These are phyloP conservation scores for Remersonia thermophila DNA, from an alignment of 2,329 filamentous ascomycete genomes.

Conservation along the genomic window DNA sequence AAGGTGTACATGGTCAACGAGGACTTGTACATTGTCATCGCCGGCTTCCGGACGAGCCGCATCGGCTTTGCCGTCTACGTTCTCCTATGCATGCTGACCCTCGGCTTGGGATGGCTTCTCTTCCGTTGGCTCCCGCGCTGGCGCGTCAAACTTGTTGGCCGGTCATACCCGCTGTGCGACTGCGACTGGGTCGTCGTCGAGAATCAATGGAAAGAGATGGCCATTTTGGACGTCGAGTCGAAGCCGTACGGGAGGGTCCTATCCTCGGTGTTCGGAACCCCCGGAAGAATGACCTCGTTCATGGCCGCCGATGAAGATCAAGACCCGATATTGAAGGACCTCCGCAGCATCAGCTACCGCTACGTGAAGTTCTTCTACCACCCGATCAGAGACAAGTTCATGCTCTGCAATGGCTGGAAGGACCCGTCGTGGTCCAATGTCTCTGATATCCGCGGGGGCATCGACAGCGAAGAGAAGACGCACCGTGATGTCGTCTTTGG, in stretches of 20 bases:
- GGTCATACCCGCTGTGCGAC: slow-evolving; percentile 52
- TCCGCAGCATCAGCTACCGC: slow-evolving; percentile 78
- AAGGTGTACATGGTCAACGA: slow-evolving; percentile 91
- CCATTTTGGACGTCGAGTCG: slow-evolving; percentile 54
- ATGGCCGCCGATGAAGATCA: slow-evolving; percentile 52
- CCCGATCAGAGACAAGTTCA: slow-evolving; percentile 76
- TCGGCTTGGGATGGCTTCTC: slow-evolving; percentile 70
- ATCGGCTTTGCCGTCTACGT: slow-evolving; percentile 59
- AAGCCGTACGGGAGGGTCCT: slow-evolving; percentile 41
- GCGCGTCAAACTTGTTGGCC: slow-evolving; percentile 67
- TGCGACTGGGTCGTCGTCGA: slow-evolving; percentile 91
- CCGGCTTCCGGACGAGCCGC: slow-evolving; percentile 72
- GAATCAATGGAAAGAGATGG: slow-evolving; percentile 94
- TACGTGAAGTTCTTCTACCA: slow-evolving; percentile 92
- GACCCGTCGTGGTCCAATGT: slow-evolving; percentile 81
- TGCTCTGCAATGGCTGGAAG: slow-evolving; percentile 82
- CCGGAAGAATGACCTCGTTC: slow-evolving; percentile 46
- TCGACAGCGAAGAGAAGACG: slow-evolving; percentile 81
- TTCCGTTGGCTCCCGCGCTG: slow-evolving; percentile 84
- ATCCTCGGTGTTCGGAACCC: slow-evolving; percentile 54
- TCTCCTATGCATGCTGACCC: slow-evolving; percentile 55
- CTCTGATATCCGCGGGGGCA: slow-evolving; percentile 59
- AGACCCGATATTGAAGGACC: slow-evolving; percentile 62
- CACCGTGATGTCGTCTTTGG: slow-evolving; percentile 79
- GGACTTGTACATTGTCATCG: slow-evolving; percentile 85